Evolutionary conservation across 2,329 filamentous ascomycete species (phyloP).

Genomic region (Capronia epimyces): DNA sequence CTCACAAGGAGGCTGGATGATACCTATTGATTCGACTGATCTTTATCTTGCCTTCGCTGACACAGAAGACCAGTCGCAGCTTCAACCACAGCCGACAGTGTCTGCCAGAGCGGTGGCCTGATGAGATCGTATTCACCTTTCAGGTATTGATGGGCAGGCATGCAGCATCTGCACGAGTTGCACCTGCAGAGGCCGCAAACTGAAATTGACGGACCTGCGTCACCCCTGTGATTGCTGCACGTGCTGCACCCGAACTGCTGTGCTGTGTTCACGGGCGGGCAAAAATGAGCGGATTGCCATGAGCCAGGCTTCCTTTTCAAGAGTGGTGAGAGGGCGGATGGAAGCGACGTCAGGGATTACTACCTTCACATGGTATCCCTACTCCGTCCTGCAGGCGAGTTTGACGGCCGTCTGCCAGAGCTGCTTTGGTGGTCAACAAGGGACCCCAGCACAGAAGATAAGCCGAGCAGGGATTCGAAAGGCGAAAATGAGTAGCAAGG

Average conservation of each 20-base stretch:
- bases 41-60: too few relatives aligned
- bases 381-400: neutral
- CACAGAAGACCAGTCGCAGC: neutral
- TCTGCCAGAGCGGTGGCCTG: slow-evolving; percentile 8
- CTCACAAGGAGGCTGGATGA: too few relatives aligned
- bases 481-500: neutral
- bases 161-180: slow-evolving; percentile 9
- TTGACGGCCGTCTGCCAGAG: neutral
- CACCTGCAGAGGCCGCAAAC: neutral
- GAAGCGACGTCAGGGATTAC: neutral
- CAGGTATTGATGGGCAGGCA: slow-evolving; percentile 1
- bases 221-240: neutral
- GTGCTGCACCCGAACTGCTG: neutral
- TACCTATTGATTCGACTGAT: too few relatives aligned
- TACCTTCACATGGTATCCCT: neutral
- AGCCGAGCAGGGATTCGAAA: neutral
- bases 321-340: neutral
- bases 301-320: neutral
- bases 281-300: neutral
- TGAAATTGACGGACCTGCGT: neutral
- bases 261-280: neutral
- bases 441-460: neutral
- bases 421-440: neutral
- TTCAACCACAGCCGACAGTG: neutral
- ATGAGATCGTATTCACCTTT: slow-evolving; percentile 1